Percentiles rank a stretch among this genome's conserved stretches.
Evolutionary conservation across 495 filamentous ascomycete species (phyloP).

Genomic region (Acidiella bohemica): DNA sequence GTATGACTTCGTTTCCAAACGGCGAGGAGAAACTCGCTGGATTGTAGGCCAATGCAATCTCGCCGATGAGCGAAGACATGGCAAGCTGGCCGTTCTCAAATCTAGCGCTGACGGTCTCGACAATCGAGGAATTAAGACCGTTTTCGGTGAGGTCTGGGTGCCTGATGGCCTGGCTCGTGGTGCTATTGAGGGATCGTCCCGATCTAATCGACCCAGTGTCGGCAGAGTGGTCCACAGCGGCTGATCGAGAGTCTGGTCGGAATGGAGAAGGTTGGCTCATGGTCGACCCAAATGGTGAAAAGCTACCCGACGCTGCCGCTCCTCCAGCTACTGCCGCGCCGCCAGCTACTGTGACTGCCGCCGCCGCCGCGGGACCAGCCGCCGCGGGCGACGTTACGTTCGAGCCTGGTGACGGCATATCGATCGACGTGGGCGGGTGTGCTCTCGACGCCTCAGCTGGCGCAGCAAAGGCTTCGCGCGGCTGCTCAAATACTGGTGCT

Average conservation of each 20-base stretch:
- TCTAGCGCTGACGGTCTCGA: slow-evolving; percentile 78
- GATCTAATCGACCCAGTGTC: slow-evolving; percentile 90
- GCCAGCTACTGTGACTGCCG: neutral
- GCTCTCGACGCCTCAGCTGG: no score
- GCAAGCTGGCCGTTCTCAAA: slow-evolving; percentile 62
- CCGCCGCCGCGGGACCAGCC: neutral
- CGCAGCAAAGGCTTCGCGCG: no score
- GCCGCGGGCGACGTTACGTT: no score
- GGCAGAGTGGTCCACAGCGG: slow-evolving; percentile 30
- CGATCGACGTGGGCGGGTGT: no score
- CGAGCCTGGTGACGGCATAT: no score
- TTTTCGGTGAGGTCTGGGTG: slow-evolving; percentile 73
- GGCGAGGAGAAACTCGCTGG: slow-evolving; percentile 36
- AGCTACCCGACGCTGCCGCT: slow-evolving; percentile 1
- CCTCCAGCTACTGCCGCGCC: neutral
- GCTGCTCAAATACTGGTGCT: no score
- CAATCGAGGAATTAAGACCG: slow-evolving; percentile 78
- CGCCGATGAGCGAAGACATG: slow-evolving; percentile 66
- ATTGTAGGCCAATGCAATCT: slow-evolving; percentile 82
- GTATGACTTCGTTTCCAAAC: slow-evolving; percentile 53
- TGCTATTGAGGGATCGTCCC: slow-evolving; percentile 60
- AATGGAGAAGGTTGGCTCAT: slow-evolving; percentile 5
- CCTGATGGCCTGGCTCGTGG: slow-evolving; percentile 38
- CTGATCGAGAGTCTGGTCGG: slow-evolving; percentile 14
- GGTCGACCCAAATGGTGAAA: slow-evolving; percentile 9